Percentiles rank a stretch among this genome's conserved stretches.
These are phyloP conservation scores for Sechiopsis laciniata DNA, from an alignment of 306 rosid genomes.

Conservation along the genomic window DNA sequence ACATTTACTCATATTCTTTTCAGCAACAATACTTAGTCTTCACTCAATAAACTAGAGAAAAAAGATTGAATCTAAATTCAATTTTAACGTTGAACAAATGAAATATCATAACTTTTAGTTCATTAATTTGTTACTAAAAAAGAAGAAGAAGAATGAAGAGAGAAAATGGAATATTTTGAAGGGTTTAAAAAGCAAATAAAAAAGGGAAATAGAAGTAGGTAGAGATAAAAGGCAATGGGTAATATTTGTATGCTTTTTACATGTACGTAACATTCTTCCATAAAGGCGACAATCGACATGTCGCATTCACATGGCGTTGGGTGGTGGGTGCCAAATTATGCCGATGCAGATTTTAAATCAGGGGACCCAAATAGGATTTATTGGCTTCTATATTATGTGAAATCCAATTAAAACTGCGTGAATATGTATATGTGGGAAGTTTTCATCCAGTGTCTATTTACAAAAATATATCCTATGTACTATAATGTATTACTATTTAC, in stretches of 20 bases:
- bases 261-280: constrained; percentile 20
- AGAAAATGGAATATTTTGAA: constrained; percentile 7
- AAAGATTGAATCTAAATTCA: no score
- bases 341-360: neutral
- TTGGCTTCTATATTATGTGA: no score
- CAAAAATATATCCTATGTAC: no score
- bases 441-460: no score
- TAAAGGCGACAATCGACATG: constrained; percentile 8
- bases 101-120: neutral
- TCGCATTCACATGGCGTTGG: constrained; percentile 5
- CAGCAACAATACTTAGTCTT: no score
- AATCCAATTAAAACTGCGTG: no score
- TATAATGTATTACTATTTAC: no score
- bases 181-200: neutral
- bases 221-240: neutral
- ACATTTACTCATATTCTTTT: no score
- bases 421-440: no score
- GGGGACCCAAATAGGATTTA: neutral
- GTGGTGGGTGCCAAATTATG: neutral
- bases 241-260: constrained; percentile 1
- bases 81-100: neutral
- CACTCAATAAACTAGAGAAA: no score
- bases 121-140: neutral
- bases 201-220: neutral
- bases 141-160: no score